Conservation (phyloP, 2,329 filamentous ascomycete genomes). For the Cytospora piceae region DNA sequence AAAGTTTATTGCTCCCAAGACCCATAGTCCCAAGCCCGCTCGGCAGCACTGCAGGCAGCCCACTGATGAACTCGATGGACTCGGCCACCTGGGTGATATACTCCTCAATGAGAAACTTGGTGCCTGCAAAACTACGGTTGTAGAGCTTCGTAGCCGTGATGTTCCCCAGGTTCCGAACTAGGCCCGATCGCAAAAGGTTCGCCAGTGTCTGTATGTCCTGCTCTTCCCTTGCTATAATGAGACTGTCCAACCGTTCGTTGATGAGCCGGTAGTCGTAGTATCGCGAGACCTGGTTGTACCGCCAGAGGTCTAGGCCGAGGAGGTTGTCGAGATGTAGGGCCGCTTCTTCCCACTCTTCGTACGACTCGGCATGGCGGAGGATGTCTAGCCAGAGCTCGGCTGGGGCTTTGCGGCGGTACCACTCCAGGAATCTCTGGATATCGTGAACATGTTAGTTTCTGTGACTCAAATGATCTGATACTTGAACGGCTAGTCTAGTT, state of each 20-base stretch:
- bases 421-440: slow-evolving; percentile 65
- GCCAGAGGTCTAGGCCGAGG: slow-evolving; percentile 82
- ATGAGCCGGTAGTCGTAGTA: slow-evolving; percentile 89
- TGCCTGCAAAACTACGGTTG: slow-evolving; percentile 83
- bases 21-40: slow-evolving; percentile 18
- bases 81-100: slow-evolving; percentile 86
- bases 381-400: slow-evolving; percentile 68
- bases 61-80: slow-evolving; percentile 76
- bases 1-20: background rate
- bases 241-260: slow-evolving; percentile 71
- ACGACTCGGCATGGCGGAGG: slow-evolving; percentile 68
- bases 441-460: slow-evolving; percentile 1
- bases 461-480: background rate
- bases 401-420: slow-evolving; percentile 68
- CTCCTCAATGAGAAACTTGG: slow-evolving; percentile 88
- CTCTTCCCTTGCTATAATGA: slow-evolving; percentile 44
- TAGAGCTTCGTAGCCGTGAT: slow-evolving; percentile 82
- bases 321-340: slow-evolving; percentile 81
- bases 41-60: slow-evolving; percentile 50
- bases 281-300: slow-evolving; percentile 77
- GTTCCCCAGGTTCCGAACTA: slow-evolving; percentile 87
- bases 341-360: slow-evolving; percentile 86
- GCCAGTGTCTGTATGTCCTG: slow-evolving; percentile 74
- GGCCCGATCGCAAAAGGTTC: slow-evolving; percentile 77
- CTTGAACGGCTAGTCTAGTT: background rate